These are phyloP conservation scores for Amanita jacksonii DNA, from an alignment of 768 basidiomycete genomes.

Conservation along the genomic window DNA sequence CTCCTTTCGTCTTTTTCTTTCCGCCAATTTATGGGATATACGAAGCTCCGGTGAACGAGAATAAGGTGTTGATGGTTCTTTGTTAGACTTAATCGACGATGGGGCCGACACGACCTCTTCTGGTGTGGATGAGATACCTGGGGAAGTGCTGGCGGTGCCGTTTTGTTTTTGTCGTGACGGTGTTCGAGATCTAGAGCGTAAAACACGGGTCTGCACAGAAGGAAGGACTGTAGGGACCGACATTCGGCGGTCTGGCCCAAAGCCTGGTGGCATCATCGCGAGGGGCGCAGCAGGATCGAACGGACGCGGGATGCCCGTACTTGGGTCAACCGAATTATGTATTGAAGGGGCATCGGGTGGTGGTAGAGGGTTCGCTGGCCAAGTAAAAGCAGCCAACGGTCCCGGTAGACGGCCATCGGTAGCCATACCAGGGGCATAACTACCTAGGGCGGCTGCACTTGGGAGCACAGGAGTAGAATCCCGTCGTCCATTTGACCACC, in stretches of 20 bases:
- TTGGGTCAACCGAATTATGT: constrained; percentile 37
- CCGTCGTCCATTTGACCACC: constrained; percentile 61
- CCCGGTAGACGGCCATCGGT: constrained; percentile 47
- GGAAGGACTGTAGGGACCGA: constrained; percentile 36
- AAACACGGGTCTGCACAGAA: constrained; percentile 28
- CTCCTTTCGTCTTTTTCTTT: constrained; percentile 93
- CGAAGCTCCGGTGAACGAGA: constrained; percentile 92
- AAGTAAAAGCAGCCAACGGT: constrained; percentile 63
- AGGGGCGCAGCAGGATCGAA: constrained; percentile 40
- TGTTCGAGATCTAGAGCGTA: constrained; percentile 63
- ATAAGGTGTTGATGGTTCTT: constrained; percentile 69
- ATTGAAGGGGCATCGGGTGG: constrained; percentile 25
- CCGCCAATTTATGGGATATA: constrained; percentile 94
- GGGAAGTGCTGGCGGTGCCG: constrained; percentile 27
- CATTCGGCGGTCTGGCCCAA: constrained; percentile 62
- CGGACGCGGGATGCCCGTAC: constrained; percentile 31
- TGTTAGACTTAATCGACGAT: constrained; percentile 29
- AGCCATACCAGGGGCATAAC: constrained; percentile 37
- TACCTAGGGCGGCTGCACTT: constrained; percentile 41
- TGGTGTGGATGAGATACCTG: constrained; percentile 29
- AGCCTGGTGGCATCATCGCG: constrained; percentile 49
- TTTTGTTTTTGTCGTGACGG: constrained; percentile 52
- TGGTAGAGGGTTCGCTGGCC: constrained; percentile 42
- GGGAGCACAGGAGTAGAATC: constrained; percentile 67
- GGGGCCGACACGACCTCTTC: constrained; percentile 35